Evolutionary conservation across 2,329 filamentous ascomycete species (phyloP).

Genomic region (Ophiostoma novo-ulmi): DNA sequence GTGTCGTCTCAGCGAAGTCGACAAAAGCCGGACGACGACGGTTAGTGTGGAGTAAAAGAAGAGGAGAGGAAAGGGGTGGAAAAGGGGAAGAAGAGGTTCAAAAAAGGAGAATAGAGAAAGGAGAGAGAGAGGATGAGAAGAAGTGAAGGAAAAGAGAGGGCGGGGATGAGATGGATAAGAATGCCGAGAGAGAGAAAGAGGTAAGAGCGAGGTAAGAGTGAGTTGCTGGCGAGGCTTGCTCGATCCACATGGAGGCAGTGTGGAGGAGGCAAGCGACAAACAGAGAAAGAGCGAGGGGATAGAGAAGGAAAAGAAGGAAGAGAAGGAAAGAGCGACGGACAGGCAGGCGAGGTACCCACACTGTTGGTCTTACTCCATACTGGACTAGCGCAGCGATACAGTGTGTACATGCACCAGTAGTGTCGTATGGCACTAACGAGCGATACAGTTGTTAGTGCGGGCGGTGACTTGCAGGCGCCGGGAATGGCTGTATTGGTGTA

Average conservation of each 20-base stretch:
- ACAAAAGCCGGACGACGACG: conserved; percentile 12
- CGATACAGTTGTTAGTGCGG: not conserved
- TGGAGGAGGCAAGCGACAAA: conserved; percentile 21
- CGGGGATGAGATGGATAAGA: not conserved
- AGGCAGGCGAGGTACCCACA: not conserved
- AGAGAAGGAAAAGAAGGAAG: not conserved
- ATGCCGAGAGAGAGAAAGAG: not conserved
- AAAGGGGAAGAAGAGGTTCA: not conserved
- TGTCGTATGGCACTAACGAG: conserved; percentile 5
- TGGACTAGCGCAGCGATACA: conserved; percentile 4
- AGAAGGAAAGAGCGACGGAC: conserved; percentile 12
- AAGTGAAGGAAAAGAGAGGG: not conserved
- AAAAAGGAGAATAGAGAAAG: not conserved
- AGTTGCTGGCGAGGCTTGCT: conserved; percentile 1
- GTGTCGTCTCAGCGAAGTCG: conserved; percentile 6
- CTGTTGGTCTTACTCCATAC: not conserved
- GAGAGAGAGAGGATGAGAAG: not conserved
- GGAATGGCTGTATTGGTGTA: not conserved
- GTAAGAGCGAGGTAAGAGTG: not conserved
- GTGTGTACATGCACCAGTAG: conserved; percentile 4
- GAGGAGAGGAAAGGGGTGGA: not conserved
- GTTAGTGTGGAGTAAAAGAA: no score
- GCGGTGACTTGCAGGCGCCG: conserved; percentile 14
- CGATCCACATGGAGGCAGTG: not conserved
- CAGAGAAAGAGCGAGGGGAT: not conserved